phyloP scores from a whole-genome alignment of 805 yeast genomes.

The Metschnikowia amazonensis region DNA sequence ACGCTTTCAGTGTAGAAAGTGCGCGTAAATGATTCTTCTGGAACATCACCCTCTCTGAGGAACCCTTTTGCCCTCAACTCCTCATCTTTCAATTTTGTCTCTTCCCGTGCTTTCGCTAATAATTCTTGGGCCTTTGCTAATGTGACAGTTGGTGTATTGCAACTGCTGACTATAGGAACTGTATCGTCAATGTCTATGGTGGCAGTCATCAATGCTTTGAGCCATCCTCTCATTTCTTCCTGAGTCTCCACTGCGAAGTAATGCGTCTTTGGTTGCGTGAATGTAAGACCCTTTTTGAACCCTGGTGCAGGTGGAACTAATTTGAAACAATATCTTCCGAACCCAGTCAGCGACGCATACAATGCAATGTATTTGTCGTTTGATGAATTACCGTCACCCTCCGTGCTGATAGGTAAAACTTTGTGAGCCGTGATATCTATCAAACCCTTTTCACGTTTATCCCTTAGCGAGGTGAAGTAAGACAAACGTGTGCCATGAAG shows the following conservation, averaged over 20 bases:
- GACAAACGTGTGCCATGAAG: slow-evolving; percentile 91
- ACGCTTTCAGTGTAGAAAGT: slow-evolving; percentile 14
- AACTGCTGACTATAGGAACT: slow-evolving; percentile 87
- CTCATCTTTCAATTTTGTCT: slow-evolving; percentile 53
- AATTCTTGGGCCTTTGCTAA: slow-evolving; percentile 82
- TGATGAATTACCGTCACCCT: slow-evolving; percentile 40
- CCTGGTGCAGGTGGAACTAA: slow-evolving; percentile 98
- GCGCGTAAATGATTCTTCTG: slow-evolving; percentile 6
- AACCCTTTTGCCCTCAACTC: slow-evolving; percentile 44
- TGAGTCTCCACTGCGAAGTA: slow-evolving; percentile 90
- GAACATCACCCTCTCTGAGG: slow-evolving; percentile 23
- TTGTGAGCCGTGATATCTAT: slow-evolving; percentile 95
- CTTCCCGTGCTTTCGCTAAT: slow-evolving; percentile 77
- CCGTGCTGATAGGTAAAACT: slow-evolving; percentile 63
- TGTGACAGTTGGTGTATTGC: slow-evolving; percentile 93
- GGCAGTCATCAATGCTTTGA: slow-evolving; percentile 90
- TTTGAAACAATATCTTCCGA: slow-evolving; percentile 91
- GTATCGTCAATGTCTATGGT: slow-evolving; percentile 94
- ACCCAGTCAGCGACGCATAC: slow-evolving; percentile 90
- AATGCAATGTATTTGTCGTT: slow-evolving; percentile 83
- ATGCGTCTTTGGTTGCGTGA: slow-evolving; percentile 94
- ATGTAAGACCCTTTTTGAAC: slow-evolving; percentile 87
- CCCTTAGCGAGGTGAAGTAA: slow-evolving; percentile 75
- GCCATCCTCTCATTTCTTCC: slow-evolving; percentile 94
- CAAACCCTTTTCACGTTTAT: slow-evolving; percentile 82